A percentile compares a stretch with the other conserved stretches of the same genome.
Conservation (phyloP, 2,329 filamentous ascomycete species). For the Penicillium thymicola region DNA sequence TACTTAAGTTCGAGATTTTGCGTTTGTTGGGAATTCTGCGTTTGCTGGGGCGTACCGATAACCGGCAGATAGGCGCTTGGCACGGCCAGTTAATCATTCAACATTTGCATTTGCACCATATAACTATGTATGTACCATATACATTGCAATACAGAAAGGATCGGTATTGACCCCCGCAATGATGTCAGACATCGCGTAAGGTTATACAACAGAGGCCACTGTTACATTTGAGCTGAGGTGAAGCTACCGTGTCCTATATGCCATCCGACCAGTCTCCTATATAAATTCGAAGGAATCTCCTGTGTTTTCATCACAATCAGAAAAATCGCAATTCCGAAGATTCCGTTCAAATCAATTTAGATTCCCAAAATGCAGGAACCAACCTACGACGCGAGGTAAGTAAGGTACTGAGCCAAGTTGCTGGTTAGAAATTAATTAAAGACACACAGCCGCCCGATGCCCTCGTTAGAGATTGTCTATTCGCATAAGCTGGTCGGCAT, state of each 20-base stretch:
- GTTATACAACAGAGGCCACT: neutral
- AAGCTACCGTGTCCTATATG: too few species aligned
- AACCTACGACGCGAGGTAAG: conserved; percentile 20
- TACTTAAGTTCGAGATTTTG: too few species aligned
- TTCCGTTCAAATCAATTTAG: neutral
- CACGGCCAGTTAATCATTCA: too few species aligned
- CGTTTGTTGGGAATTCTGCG: too few species aligned
- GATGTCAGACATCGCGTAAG: neutral
- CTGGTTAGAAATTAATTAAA: neutral
- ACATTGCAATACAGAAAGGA: too few species aligned
- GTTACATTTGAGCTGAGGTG: neutral
- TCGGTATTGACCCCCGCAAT: neutral
- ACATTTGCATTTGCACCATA: too few species aligned
- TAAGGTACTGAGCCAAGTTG: neutral
- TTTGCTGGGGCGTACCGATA: too few species aligned
- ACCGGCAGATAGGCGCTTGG: too few species aligned
- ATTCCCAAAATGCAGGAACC: conserved; percentile 20
- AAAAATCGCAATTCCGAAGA: neutral
- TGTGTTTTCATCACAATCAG: neutral
- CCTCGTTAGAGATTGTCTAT: conserved; percentile 27
- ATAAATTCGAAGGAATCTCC: neutral
- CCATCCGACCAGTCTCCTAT: neutral
- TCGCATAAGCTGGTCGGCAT: conserved; percentile 39
- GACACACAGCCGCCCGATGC: conserved; percentile 27
- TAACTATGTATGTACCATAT: too few species aligned